Conservation (phyloP, 2,329 filamentous ascomycete species). For the Curvularia eragrostidis region DNA sequence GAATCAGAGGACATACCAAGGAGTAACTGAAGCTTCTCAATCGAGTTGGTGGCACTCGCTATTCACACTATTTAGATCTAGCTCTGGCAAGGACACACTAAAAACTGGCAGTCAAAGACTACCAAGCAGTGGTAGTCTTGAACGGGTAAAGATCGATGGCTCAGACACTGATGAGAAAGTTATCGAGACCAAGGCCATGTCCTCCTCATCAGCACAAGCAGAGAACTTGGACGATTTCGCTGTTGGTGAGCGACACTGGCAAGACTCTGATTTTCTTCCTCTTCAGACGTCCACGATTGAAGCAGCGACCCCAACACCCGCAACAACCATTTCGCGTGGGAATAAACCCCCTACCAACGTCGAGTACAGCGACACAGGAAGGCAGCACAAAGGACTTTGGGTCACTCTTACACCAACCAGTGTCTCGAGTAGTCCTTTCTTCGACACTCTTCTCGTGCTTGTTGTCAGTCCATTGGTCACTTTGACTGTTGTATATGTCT, state of each 20-base stretch:
- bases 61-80: conserved; percentile 53
- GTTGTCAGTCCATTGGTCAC: conserved; percentile 94
- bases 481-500: conserved; percentile 87
- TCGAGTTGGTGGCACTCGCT: conserved; percentile 57
- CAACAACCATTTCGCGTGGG: conserved; percentile 54
- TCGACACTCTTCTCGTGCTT: conserved; percentile 95
- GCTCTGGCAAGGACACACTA: conserved; percentile 21
- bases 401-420: conserved; percentile 94
- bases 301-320: conserved; percentile 5
- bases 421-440: conserved; percentile 87
- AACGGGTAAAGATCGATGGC: conserved; percentile 74
- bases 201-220: conserved; percentile 12
- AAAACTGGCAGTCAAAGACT: conserved; percentile 66
- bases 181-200: conserved; percentile 31
- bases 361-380: conserved; percentile 11
- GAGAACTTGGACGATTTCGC: conserved; percentile 67
- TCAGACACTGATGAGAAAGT: conserved; percentile 61
- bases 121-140: conserved; percentile 74
- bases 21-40: conserved; percentile 16
- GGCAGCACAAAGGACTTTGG: conserved; percentile 80
- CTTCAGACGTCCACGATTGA: conserved; percentile 41
- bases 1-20: neutral
- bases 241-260: conserved; percentile 87
- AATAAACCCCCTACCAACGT: conserved; percentile 48
- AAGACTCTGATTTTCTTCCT: conserved; percentile 75